Evolutionary conservation across 2,329 filamentous ascomycete species (phyloP).

Genomic region (Lasiodiplodia gonubiensis): DNA sequence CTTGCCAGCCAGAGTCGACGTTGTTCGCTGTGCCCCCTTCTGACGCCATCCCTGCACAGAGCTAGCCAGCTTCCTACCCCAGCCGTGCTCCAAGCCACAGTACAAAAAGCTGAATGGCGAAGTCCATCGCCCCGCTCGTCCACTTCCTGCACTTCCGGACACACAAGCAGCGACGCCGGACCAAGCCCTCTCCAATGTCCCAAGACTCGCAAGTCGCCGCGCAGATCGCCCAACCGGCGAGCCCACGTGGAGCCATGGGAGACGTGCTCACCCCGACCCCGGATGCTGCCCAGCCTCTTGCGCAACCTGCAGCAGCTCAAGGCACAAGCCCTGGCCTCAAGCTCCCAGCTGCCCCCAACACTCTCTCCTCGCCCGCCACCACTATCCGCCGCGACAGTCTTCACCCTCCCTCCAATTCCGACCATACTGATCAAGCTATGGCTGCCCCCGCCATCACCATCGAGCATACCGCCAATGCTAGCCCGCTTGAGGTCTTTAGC

Average conservation of each 20-base stretch:
- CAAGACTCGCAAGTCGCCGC: conserved; percentile 6
- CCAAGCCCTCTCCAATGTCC: not conserved
- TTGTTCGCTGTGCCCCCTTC: conserved; percentile 4
- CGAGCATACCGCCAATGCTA: conserved; percentile 3
- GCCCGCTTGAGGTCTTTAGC: conserved; percentile 19
- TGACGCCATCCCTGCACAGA: not conserved
- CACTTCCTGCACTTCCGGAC: not conserved
- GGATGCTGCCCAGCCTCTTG: conserved; percentile 1
- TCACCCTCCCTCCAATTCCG: not conserved
- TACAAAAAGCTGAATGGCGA: conserved; percentile 6
- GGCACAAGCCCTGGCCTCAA: conserved; percentile 9
- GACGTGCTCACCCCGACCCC: conserved; percentile 22
- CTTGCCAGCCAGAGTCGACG: not conserved
- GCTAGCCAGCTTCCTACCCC: conserved; percentile 5
- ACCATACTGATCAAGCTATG: not conserved
- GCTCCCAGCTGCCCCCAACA: conserved; percentile 4
- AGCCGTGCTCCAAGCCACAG: conserved; percentile 23
- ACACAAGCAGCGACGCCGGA: conserved; percentile 1
- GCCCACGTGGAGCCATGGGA: conserved; percentile 28
- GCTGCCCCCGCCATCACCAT: conserved; percentile 15
- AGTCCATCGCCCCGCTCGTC: not conserved
- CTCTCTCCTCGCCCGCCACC: not conserved
- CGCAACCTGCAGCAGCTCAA: not conserved
- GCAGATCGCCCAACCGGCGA: conserved; percentile 15
- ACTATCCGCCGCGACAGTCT: not conserved